Conservation (phyloP, 2,329 filamentous ascomycete species). For the Pseudogymnoascus pannorum region DNA sequence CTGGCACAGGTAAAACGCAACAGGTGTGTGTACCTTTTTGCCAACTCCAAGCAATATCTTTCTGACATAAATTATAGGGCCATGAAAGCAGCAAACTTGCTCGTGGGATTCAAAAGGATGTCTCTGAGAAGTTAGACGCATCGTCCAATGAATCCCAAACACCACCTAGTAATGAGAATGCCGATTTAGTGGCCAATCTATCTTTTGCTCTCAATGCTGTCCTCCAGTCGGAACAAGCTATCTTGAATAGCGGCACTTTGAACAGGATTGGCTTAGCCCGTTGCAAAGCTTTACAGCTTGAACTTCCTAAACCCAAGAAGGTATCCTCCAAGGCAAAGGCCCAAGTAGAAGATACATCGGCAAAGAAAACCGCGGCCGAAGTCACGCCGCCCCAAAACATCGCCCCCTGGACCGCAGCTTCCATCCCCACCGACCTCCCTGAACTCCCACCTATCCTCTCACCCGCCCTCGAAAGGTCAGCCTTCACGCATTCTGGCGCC, state of each 20-base stretch:
- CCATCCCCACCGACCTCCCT: slow-evolving; percentile 44
- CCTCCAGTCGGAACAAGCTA: background rate
- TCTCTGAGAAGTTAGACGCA: slow-evolving; percentile 13
- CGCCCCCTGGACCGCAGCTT: slow-evolving; percentile 44
- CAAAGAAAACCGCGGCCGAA: slow-evolving; percentile 5
- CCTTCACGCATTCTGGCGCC: slow-evolving; percentile 54
- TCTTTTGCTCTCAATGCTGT: background rate
- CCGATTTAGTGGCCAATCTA: background rate
- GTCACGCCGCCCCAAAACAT: slow-evolving; percentile 22
- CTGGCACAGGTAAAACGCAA: background rate
- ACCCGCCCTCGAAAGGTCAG: slow-evolving; percentile 49
- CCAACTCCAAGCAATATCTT: background rate
- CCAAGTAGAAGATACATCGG: background rate
- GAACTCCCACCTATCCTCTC: slow-evolving; percentile 56
- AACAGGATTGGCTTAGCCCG: slow-evolving; percentile 5
- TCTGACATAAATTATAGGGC: background rate
- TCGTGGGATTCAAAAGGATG: slow-evolving; percentile 51
- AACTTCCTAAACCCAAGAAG: slow-evolving; percentile 6
- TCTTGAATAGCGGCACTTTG: background rate
- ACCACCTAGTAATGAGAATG: background rate
- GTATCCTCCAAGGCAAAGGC: background rate
- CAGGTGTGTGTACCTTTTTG: background rate
- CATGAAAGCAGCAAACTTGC: slow-evolving; percentile 39
- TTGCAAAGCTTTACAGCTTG: slow-evolving; percentile 3
- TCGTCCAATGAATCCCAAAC: background rate